These are phyloP conservation scores for Handroanthus guayacan DNA, from an alignment of 257 asterid species.

Conservation along the genomic window DNA sequence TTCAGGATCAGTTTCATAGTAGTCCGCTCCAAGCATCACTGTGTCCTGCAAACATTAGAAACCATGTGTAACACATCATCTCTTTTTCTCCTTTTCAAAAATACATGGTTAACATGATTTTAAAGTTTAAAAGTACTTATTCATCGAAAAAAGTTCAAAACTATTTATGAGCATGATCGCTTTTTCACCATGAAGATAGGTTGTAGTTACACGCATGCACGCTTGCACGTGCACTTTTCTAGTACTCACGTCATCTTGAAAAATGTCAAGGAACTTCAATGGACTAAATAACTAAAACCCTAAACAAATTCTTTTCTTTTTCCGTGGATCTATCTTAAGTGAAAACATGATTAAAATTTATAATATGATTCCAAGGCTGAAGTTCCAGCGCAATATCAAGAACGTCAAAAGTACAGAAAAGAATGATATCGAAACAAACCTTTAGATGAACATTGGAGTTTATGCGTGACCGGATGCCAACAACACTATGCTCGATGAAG, in stretches of 20 bases:
- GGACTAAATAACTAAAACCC: constrained; percentile 2
- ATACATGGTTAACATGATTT: no score
- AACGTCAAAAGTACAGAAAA: not conserved
- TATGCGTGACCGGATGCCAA: constrained; percentile 90
- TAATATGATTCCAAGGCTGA: not conserved
- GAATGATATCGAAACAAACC: constrained; percentile 48
- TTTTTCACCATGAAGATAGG: no score
- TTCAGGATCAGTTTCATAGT: constrained; percentile 88
- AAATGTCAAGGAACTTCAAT: constrained; percentile 1
- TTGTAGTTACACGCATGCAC: no score
- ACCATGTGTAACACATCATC: not conserved
- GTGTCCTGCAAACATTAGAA: constrained; percentile 65
- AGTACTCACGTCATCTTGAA: constrained; percentile 18
- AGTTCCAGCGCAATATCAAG: not conserved
- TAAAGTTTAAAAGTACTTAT: no score
- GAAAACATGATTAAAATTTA: not conserved
- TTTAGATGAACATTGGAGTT: constrained; percentile 76
- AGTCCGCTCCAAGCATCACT: constrained; percentile 97
- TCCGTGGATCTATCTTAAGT: not conserved
- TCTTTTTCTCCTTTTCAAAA: no score
- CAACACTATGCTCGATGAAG: constrained; percentile 87
- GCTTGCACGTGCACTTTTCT: no score
- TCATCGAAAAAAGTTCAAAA: no score
- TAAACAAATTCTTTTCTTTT: not conserved
- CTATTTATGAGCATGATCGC: no score